These are phyloP conservation scores for Chytriomyces hyalinus DNA, from an alignment of 192 early-diverging fungal species.

Conservation along the genomic window DNA sequence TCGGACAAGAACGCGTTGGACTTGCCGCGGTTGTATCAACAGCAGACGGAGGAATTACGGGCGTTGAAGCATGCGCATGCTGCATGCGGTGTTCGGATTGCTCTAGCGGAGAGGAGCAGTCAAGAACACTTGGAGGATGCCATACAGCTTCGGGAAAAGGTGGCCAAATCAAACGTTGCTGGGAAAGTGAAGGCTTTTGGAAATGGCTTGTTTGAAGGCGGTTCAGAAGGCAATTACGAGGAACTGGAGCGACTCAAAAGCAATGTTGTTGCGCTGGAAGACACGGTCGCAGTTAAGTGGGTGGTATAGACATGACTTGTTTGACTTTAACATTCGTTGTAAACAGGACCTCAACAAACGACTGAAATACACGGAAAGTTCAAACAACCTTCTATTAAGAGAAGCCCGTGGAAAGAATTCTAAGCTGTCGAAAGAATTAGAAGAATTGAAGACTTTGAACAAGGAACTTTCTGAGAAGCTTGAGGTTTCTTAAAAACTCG, in stretches of 20 bases:
- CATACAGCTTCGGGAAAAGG: constrained; percentile 9
- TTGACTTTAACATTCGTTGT: neutral
- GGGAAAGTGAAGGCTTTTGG: neutral
- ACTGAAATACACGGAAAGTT: constrained; percentile 13
- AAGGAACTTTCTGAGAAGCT: constrained; percentile 24
- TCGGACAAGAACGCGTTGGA: constrained; percentile 21
- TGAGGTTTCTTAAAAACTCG: constrained; percentile 10
- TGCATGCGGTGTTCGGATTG: constrained; percentile 1
- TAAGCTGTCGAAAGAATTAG: constrained; percentile 20
- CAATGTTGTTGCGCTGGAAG: neutral
- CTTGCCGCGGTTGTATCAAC: constrained; percentile 16
- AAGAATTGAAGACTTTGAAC: neutral
- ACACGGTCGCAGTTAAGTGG: neutral
- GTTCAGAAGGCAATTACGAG: neutral
- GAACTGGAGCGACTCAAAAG: constrained; percentile 4
- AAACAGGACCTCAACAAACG: constrained; percentile 20
- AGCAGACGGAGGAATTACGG: constrained; percentile 29
- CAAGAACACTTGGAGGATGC: constrained; percentile 32
- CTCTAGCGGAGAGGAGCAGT: constrained; percentile 24
- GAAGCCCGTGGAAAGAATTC: constrained; percentile 13
- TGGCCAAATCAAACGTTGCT: constrained; percentile 13
- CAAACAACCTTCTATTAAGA: constrained; percentile 2
- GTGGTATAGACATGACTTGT: neutral
- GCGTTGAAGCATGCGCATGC: constrained; percentile 16
- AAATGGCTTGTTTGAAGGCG: neutral